These are phyloP conservation scores for Acer saccharum DNA, from an alignment of 345 rosid genomes.

Conservation along the genomic window DNA sequence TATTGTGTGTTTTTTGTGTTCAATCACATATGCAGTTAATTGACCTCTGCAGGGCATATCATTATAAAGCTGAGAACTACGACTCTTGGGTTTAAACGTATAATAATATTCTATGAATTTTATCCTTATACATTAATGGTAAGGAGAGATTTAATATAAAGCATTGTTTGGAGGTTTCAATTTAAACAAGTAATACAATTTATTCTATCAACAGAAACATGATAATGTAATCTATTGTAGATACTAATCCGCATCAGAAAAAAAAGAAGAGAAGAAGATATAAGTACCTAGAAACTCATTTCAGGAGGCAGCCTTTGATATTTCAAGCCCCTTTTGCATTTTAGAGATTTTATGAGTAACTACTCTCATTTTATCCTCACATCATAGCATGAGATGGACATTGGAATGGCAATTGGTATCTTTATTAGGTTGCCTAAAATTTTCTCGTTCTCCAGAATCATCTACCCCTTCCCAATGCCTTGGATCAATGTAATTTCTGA, in stretches of 20 bases:
- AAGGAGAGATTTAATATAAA: neutral
- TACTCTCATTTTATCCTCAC: neutral
- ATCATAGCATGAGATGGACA: conserved; percentile 1
- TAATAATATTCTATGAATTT: neutral
- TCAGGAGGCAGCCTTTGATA: neutral
- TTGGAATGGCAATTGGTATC: neutral
- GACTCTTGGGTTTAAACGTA: neutral
- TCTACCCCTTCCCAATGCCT: neutral
- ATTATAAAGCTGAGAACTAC: neutral
- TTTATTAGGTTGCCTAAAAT: neutral
- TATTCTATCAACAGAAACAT: neutral
- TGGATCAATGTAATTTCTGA: neutral
- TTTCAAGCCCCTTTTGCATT: neutral
- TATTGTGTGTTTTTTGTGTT: conserved; percentile 8
- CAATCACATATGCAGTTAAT: conserved; percentile 1
- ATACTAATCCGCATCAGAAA: neutral
- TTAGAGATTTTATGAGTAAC: neutral
- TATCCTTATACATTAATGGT: neutral
- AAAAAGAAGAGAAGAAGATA: neutral
- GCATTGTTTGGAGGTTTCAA: neutral
- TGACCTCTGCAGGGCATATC: neutral
- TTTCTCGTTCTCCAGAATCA: neutral
- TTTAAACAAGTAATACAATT: neutral
- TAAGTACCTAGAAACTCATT: neutral
- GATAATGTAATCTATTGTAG: neutral